Evolutionary conservation across 176 grass and related monocot species (phyloP).

Genomic region (Elaeis guineensis): DNA sequence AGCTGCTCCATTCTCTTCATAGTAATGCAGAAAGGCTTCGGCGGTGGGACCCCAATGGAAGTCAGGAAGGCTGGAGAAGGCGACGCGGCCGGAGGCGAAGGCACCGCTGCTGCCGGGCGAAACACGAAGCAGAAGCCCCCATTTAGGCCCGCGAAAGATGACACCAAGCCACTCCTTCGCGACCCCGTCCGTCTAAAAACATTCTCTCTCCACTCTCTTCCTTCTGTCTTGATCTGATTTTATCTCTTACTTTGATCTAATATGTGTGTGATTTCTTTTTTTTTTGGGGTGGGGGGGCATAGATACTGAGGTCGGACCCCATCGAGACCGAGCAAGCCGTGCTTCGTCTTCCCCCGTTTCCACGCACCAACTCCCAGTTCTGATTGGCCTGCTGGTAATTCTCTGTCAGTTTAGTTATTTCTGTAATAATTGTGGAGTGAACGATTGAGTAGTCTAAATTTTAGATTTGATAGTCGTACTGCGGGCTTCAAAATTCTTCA

Average conservation of each 20-base stretch:
- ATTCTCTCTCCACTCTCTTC: background rate
- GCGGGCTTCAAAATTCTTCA: too few relatives aligned
- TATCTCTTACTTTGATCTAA: background rate
- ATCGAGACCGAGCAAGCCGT: constrained; percentile 67
- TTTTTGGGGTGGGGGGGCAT: background rate
- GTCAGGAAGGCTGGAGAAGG: too few relatives aligned
- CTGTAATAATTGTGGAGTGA: too few relatives aligned
- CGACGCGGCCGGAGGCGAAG: background rate
- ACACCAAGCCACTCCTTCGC: constrained; percentile 68
- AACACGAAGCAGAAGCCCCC: constrained; percentile 35
- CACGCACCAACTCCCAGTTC: constrained; percentile 4
- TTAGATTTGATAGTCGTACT: too few relatives aligned
- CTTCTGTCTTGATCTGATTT: background rate
- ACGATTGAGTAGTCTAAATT: too few relatives aligned
- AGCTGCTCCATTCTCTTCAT: too few relatives aligned
- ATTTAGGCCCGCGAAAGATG: constrained; percentile 45
- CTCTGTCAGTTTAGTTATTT: background rate
- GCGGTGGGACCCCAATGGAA: too few relatives aligned
- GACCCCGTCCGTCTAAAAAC: constrained; percentile 39
- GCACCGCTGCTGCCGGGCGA: constrained; percentile 3
- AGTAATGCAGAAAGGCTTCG: too few relatives aligned
- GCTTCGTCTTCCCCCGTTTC: constrained; percentile 55
- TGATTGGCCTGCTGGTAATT: background rate
- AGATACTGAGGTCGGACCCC: constrained; percentile 82
- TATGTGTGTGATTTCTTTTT: background rate